These are phyloP conservation scores for Pouteria campechiana DNA, from an alignment of 179 eudicot species.

Conservation along the genomic window DNA sequence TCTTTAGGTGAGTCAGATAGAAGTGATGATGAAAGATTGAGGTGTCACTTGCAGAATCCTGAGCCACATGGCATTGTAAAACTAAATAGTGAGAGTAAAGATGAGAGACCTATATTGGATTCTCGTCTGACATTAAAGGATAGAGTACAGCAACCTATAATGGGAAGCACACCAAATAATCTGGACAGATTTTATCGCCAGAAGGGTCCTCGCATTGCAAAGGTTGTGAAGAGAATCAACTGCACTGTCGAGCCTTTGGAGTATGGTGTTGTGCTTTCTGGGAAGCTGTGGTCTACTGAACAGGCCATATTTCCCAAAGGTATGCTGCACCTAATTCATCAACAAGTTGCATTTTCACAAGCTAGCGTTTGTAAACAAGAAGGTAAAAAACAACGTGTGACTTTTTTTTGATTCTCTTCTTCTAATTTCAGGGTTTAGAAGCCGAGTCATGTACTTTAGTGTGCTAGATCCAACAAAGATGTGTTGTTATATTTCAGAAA, in stretches of 20 bases:
- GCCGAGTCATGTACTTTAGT: slow-evolving; percentile 71
- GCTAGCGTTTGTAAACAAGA: neutral
- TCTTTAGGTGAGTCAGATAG: no score
- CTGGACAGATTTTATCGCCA: slow-evolving; percentile 55
- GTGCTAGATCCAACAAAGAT: slow-evolving; percentile 54
- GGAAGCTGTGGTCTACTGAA: slow-evolving; percentile 68
- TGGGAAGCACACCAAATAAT: slow-evolving; percentile 48
- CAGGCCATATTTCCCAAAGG: slow-evolving; percentile 93
- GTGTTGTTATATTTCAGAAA: slow-evolving; percentile 73
- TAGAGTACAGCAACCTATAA: slow-evolving; percentile 21
- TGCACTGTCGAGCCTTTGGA: slow-evolving; percentile 73
- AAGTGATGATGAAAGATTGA: no score
- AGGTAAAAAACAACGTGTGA: no score
- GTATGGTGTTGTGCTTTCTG: slow-evolving; percentile 50
- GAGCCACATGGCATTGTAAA: slow-evolving; percentile 21
- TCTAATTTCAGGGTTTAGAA: slow-evolving; percentile 57
- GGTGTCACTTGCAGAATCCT: neutral
- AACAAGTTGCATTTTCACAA: neutral
- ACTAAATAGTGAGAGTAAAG: slow-evolving; percentile 19
- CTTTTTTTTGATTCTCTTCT: slow-evolving; percentile 1
- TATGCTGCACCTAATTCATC: slow-evolving; percentile 15
- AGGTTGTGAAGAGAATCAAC: slow-evolving; percentile 76
- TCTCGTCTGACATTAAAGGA: slow-evolving; percentile 24
- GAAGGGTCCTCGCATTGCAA: slow-evolving; percentile 94
- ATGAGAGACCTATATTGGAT: slow-evolving; percentile 23